phyloP scores from a whole-genome alignment of 2,329 filamentous ascomycete species.

The Talaromyces pinophilus region DNA sequence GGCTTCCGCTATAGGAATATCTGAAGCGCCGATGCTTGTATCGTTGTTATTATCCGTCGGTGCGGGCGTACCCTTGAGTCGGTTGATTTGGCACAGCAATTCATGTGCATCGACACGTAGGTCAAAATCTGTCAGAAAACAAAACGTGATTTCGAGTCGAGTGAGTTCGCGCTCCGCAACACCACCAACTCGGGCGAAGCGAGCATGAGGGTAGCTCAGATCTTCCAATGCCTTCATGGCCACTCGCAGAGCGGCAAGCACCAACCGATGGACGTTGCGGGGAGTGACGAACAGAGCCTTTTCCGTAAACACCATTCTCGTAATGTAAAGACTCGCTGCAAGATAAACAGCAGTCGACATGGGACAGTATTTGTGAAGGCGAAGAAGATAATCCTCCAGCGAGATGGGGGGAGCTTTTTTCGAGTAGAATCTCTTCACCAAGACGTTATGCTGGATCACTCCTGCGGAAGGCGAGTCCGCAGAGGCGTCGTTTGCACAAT shows the following conservation, averaged over 20 bases:
- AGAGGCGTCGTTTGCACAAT: slow-evolving; percentile 44
- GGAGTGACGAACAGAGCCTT: slow-evolving; percentile 76
- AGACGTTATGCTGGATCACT: slow-evolving; percentile 76
- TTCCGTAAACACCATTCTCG: slow-evolving; percentile 75
- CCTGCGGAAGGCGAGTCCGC: slow-evolving; percentile 71
- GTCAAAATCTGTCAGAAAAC: slow-evolving; percentile 82
- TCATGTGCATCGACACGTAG: slow-evolving; percentile 64
- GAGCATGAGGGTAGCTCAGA: slow-evolving; percentile 78
- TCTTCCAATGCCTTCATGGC: slow-evolving; percentile 97
- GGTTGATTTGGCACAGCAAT: slow-evolving; percentile 54
- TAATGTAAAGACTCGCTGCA: slow-evolving; percentile 83
- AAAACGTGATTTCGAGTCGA: slow-evolving; percentile 84
- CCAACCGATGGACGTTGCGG: slow-evolving; percentile 81
- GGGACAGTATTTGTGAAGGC: slow-evolving; percentile 87
- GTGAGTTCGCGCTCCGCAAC: slow-evolving; percentile 80
- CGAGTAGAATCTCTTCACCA: slow-evolving; percentile 90
- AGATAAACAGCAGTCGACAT: slow-evolving; percentile 94
- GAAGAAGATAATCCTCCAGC: slow-evolving; percentile 79
- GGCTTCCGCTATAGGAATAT: background rate
- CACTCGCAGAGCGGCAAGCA: slow-evolving; percentile 80
- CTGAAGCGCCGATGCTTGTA: background rate
- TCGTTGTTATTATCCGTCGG: background rate
- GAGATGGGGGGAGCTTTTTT: slow-evolving; percentile 81
- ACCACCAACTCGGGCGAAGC: slow-evolving; percentile 84
- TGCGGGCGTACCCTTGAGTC: slow-evolving; percentile 30